Base-by-base conservation (phyloP, 2,329 filamentous ascomycete species). In the Biscogniauxia mediterranea region DNA sequence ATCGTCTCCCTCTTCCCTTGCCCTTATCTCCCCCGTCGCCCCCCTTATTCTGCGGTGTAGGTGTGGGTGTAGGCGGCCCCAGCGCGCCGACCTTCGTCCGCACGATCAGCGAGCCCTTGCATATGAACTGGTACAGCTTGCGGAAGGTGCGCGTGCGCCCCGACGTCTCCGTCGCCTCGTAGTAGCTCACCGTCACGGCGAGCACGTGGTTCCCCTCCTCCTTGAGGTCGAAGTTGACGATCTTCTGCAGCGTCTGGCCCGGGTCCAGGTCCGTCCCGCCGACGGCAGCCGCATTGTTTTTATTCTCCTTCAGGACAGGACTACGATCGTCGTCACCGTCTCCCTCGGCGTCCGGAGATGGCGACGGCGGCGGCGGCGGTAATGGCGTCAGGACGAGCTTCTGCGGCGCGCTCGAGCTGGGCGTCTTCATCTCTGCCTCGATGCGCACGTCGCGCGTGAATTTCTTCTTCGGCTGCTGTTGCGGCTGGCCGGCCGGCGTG, bases 121-220 rank as follows among this genome's bases (percentile, higher is more conserved):
- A 95, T 59, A 96, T 89, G 73, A 99, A 99, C 75, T 98, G 95
- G 76, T 98, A 99, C 62, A 99, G 79, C 78, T 98, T 98, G 67
- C 94, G 83, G 73, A 98, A 98, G 9, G 92, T 96, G 62, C 95
- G 83, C 46, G 91, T 89, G 55, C 92, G 85, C 2, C 86, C 86
- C 65, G 83, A 85, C 19, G 84, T 87, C 68, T 90, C 80, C n/a
- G 84, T 85, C 0, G 91, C 93, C 77, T 98, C 94, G 58, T 93
- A 96, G 77, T 98, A 98, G 66, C 90, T 94, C 62, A 98, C 91
- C 58, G 92, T 97, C 62, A 98, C 93, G 6, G 92, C 92, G 7
- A 99, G 83, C 13, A 97, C 92, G 76, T 99, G 93, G 69, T 91
- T 93, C 0, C 95, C 95, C 74, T 97, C 93, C 73, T 98, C 94